Percentiles rank a stretch among this genome's conserved stretches.
These are phyloP conservation scores for Isatis tinctoria DNA, from an alignment of 345 rosid species.

Conservation along the genomic window DNA sequence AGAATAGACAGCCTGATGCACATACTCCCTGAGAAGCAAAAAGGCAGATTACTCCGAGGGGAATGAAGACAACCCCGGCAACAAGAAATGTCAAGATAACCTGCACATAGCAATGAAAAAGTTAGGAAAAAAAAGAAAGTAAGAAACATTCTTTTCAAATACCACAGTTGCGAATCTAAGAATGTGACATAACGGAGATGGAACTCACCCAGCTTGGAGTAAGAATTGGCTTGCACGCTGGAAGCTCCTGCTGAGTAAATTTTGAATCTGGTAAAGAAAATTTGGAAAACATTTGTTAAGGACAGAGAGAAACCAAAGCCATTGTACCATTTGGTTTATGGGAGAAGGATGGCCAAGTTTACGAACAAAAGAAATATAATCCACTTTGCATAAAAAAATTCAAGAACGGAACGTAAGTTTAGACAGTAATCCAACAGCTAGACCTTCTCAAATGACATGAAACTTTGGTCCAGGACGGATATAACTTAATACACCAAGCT, in stretches of 20 bases:
- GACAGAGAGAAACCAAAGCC: background rate
- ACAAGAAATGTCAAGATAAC: slow-evolving; percentile 80
- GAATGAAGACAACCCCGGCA: slow-evolving; percentile 79
- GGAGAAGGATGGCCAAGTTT: background rate
- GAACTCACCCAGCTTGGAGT: slow-evolving; percentile 85
- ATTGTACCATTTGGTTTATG: background rate
- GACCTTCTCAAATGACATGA: background rate
- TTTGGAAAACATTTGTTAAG: background rate
- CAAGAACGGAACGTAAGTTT: background rate
- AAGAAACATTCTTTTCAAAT: background rate
- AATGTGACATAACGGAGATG: background rate
- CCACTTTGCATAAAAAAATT: background rate
- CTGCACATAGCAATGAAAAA: slow-evolving; percentile 33
- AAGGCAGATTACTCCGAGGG: slow-evolving; percentile 79
- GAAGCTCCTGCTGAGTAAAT: slow-evolving; percentile 97
- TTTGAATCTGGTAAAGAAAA: slow-evolving; percentile 60
- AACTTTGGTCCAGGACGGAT: background rate
- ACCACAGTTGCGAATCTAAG: background rate
- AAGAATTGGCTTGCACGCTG: slow-evolving; percentile 98
- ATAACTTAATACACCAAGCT: background rate
- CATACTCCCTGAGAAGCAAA: slow-evolving; percentile 81
- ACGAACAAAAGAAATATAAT: background rate
- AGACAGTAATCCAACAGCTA: background rate
- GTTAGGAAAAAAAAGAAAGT: background rate
- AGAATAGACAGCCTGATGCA: background rate